These are phyloP conservation scores for Schizosaccharomyces japonicus DNA, from an alignment of 805 yeast genomes.

Conservation along the genomic window DNA sequence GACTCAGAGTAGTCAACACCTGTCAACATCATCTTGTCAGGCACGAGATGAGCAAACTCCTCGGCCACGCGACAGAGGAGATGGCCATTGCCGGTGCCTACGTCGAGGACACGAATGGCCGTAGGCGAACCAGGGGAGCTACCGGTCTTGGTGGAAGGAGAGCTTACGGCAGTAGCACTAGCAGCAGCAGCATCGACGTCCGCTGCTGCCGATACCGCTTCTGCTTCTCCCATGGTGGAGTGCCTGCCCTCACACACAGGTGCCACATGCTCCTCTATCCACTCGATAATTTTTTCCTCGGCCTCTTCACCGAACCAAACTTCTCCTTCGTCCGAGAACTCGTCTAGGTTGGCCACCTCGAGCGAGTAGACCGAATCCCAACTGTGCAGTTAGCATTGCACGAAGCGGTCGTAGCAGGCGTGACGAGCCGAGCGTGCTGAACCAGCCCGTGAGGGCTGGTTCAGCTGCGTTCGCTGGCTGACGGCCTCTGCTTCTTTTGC, in stretches of 20 bases:
- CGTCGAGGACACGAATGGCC: slow-evolving; percentile 30
- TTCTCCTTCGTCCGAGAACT: slow-evolving; percentile 74
- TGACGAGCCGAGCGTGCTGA: no score
- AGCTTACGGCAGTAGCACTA: slow-evolving; percentile 8
- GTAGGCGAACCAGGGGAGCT: slow-evolving; percentile 5
- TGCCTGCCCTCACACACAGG: no score
- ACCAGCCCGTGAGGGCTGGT: no score
- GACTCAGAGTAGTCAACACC: slow-evolving; percentile 76
- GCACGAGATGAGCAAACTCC: slow-evolving; percentile 27
- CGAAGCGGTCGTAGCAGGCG: no score
- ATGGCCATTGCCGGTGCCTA: slow-evolving; percentile 96
- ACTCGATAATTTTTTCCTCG: slow-evolving; percentile 58
- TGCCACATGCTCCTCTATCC: slow-evolving; percentile 26
- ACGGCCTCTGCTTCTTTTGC: no score
- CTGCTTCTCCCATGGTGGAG: no score
- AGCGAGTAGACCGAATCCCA: slow-evolving; percentile 73
- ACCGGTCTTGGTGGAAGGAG: slow-evolving; percentile 7
- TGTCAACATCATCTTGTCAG: background rate
- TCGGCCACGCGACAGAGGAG: slow-evolving; percentile 35
- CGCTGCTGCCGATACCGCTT: background rate
- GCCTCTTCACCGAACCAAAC: slow-evolving; percentile 97
- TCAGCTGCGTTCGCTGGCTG: no score
- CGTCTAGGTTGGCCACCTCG: slow-evolving; percentile 47
- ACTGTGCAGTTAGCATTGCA: slow-evolving; percentile 14
- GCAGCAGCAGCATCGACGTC: slow-evolving; percentile 14